Percentiles rank a stretch among this genome's conserved stretches.
Evolutionary conservation across 2,329 filamentous ascomycete genomes (phyloP).

Genomic region (Apiospora koreana): DNA sequence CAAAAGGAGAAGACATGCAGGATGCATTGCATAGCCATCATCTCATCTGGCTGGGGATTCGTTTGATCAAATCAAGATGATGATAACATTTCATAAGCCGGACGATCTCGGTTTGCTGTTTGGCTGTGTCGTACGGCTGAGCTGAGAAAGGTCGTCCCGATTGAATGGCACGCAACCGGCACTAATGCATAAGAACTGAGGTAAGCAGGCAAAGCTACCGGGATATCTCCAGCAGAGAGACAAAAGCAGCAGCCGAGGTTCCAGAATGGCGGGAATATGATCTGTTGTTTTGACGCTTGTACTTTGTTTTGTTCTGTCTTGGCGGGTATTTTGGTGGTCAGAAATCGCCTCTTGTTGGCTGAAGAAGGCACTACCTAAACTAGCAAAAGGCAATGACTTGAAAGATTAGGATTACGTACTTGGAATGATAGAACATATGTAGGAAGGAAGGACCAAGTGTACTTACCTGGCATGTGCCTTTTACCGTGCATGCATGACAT

Average conservation of each 20-base stretch:
- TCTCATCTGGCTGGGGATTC: background rate
- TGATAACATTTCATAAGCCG: background rate
- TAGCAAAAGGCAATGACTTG: too few relatives aligned
- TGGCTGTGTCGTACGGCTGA: background rate
- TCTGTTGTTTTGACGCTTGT: background rate
- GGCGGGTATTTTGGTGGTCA: background rate
- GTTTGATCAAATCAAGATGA: background rate
- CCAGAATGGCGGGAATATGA: background rate
- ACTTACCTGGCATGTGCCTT: background rate
- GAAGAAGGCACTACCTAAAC: too few relatives aligned
- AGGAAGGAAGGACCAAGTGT: too few relatives aligned
- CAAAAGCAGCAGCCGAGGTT: background rate
- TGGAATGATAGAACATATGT: too few relatives aligned
- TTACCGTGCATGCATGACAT: background rate
- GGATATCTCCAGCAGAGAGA: background rate
- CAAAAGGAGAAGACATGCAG: background rate
- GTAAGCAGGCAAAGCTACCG: background rate
- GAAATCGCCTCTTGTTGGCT: too few relatives aligned
- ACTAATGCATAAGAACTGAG: slow-evolving; percentile 4
- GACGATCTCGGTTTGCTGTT: background rate
- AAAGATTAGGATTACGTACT: too few relatives aligned
- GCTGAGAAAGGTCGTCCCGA: background rate
- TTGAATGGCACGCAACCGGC: slow-evolving; percentile 8
- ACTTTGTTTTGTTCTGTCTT: background rate
- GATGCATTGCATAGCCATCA: background rate